These are phyloP conservation scores for Populus davidiana DNA, from an alignment of 345 rosid species.

Conservation along the genomic window DNA sequence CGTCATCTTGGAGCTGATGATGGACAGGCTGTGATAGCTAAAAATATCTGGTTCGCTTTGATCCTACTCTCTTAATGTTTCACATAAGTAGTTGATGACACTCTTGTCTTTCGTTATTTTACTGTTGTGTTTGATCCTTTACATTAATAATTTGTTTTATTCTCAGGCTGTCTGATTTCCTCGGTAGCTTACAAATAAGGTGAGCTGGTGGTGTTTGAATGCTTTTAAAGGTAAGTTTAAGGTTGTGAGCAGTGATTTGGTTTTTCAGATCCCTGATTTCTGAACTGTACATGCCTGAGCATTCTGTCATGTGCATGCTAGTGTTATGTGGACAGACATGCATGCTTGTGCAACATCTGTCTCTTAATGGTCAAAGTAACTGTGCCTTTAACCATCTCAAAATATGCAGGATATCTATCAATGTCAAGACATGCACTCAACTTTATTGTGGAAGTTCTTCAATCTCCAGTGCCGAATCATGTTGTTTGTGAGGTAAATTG, in stretches of 20 bases:
- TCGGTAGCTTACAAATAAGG: conserved; percentile 41
- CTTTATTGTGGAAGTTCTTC: conserved; percentile 12
- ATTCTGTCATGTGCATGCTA: neutral
- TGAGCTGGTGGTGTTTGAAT: conserved; percentile 9
- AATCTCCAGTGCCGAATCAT: neutral
- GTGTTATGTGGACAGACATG: neutral
- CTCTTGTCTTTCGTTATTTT: neutral
- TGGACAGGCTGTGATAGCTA: conserved; percentile 56
- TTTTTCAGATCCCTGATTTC: neutral
- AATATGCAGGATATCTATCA: conserved; percentile 3
- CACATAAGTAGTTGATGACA: neutral
- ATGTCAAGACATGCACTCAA: conserved; percentile 2
- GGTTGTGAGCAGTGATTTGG: neutral
- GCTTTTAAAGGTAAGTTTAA: conserved; percentile 7
- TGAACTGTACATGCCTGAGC: neutral
- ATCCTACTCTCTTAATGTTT: neutral
- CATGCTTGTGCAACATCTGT: neutral
- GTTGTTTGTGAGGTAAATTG: conserved; percentile 5
- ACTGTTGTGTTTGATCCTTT: neutral
- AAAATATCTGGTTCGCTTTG: conserved; percentile 42
- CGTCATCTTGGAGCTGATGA: conserved; percentile 74
- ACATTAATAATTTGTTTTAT: neutral
- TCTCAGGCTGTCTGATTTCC: conserved; percentile 71
- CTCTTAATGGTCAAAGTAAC: neutral
- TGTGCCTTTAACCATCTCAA: neutral